These are phyloP conservation scores for Elongisporangium prolatum DNA, from an alignment of 352 stramenopile genomes.

Conservation along the genomic window DNA sequence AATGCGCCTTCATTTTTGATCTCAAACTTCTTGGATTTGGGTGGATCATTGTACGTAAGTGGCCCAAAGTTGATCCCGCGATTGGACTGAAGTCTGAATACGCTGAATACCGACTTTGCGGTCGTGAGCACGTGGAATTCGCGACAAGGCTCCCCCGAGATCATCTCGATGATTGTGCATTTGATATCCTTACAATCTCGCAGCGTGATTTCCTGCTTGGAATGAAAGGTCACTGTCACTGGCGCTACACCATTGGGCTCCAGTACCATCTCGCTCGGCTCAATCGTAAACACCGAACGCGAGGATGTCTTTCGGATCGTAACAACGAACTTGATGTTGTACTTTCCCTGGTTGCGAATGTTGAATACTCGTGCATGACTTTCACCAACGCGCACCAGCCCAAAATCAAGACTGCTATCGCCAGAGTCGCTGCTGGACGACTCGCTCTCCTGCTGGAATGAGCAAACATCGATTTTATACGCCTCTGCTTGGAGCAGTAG, in stretches of 20 bases:
- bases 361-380: slow-evolving; percentile 71
- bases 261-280: slow-evolving; percentile 74
- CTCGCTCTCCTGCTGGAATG: slow-evolving; percentile 53
- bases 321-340: slow-evolving; percentile 89
- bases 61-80: slow-evolving; percentile 92
- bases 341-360: slow-evolving; percentile 91
- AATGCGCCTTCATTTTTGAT: slow-evolving; percentile 94
- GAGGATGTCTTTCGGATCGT: slow-evolving; percentile 38
- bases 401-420: slow-evolving; percentile 90
- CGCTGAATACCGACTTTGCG: slow-evolving; percentile 78
- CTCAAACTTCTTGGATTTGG: slow-evolving; percentile 76
- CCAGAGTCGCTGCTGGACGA: slow-evolving; percentile 7
- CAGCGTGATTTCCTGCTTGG: slow-evolving; percentile 74
- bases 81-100: slow-evolving; percentile 84
- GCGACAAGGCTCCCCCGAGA: slow-evolving; percentile 86
- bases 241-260: slow-evolving; percentile 57
- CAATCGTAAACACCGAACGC: slow-evolving; percentile 76
- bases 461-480: slow-evolving; percentile 90
- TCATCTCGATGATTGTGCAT: slow-evolving; percentile 90
- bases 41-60: slow-evolving; percentile 83
- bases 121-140: slow-evolving; percentile 85
- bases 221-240: slow-evolving; percentile 80
- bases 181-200: slow-evolving; percentile 91
- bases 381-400: slow-evolving; percentile 90
- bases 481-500: slow-evolving; percentile 38